phyloP scores from a whole-genome alignment of 768 basidiomycete genomes.

The Russula brevipes region DNA sequence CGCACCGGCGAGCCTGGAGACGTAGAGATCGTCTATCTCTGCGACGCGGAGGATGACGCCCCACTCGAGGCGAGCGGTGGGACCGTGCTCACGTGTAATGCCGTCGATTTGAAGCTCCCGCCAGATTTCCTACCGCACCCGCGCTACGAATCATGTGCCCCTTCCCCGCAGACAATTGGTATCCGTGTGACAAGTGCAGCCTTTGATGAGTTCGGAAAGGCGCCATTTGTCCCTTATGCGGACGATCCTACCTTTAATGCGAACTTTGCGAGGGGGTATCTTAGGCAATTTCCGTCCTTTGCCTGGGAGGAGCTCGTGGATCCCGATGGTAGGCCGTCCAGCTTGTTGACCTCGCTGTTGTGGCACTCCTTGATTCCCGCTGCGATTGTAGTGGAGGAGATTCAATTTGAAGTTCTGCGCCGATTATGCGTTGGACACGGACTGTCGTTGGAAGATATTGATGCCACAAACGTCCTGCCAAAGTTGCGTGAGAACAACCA shows the following conservation, averaged over 20 bases:
- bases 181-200: conserved; percentile 9
- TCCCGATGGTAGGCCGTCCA: conserved; percentile 39
- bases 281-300: conserved; percentile 39
- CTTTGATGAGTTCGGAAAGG: conserved; percentile 44
- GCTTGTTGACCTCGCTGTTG: background rate
- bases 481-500: conserved; percentile 14
- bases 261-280: conserved; percentile 35
- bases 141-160: conserved; percentile 54
- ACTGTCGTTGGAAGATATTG: conserved; percentile 43
- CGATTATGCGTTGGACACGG: conserved; percentile 38
- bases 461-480: conserved; percentile 45
- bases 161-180: conserved; percentile 42
- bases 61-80: background rate
- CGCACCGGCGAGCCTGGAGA: background rate
- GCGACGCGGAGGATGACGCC: conserved; percentile 15
- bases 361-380: background rate
- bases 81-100: conserved; percentile 3
- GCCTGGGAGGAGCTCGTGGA: conserved; percentile 47
- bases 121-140: conserved; percentile 30
- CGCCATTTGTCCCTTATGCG: conserved; percentile 58
- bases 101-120: background rate
- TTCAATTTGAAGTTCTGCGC: conserved; percentile 45
- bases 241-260: conserved; percentile 55
- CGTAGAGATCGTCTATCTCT: conserved; percentile 5
- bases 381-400: conserved; percentile 40